phyloP scores from a whole-genome alignment of 1,139 yeast species.

The Petasospora fabianii region DNA sequence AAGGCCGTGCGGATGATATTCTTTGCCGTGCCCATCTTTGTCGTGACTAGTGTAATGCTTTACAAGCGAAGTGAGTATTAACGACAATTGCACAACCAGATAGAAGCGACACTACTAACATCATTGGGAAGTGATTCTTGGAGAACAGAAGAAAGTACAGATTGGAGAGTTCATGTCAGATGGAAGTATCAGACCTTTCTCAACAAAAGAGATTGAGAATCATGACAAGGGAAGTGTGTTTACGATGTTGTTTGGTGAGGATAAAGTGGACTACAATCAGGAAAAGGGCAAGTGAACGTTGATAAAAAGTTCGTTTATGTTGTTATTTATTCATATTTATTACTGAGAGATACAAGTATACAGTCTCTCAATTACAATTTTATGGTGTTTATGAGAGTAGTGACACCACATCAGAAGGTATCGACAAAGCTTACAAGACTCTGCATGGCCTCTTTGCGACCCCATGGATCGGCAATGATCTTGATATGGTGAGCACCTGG shows the following conservation, averaged over 20 bases:
- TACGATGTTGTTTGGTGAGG: slow-evolving; percentile 23
- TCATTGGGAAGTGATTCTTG: slow-evolving; percentile 30
- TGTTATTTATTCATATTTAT: not conserved
- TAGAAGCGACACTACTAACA: slow-evolving; percentile 4
- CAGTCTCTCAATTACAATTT: too few relatives aligned
- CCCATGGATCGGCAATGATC: slow-evolving; percentile 7
- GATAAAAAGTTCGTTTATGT: not conserved
- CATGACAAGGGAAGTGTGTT: slow-evolving; percentile 20
- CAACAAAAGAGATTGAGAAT: slow-evolving; percentile 37
- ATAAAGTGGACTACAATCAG: slow-evolving; percentile 21
- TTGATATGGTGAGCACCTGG: slow-evolving; percentile 4
- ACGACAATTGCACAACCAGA: not conserved
- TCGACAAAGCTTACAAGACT: not conserved
- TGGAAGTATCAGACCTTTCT: slow-evolving; percentile 43
- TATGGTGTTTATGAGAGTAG: too few relatives aligned
- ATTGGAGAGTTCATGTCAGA: slow-evolving; percentile 47
- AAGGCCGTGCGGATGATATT: slow-evolving; percentile 35
- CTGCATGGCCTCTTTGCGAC: not conserved
- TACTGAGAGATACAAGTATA: too few relatives aligned
- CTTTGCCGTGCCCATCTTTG: slow-evolving; percentile 37
- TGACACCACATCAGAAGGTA: too few relatives aligned
- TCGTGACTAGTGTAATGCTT: slow-evolving; percentile 36
- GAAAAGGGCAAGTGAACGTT: slow-evolving; percentile 10
- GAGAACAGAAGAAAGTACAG: slow-evolving; percentile 44
- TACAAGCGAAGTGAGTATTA: slow-evolving; percentile 32